Percentiles rank a stretch among this genome's conserved stretches.
phyloP scores from a whole-genome alignment of 2,329 filamentous ascomycete genomes.

The Xylaria sp. region DNA sequence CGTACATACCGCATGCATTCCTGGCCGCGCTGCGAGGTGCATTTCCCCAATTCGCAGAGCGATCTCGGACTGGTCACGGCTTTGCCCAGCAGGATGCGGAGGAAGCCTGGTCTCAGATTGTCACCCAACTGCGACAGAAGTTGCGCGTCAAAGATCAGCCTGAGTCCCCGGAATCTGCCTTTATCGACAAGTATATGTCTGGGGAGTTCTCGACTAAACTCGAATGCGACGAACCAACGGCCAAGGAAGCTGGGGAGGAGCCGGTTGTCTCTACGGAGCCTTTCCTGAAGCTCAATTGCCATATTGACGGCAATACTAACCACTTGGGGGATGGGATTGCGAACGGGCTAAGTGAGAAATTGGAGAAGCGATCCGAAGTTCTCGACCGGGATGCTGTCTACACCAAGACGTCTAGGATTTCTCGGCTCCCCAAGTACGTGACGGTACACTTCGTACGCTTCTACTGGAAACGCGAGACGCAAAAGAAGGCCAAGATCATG shows the following conservation, averaged over 20 bases:
- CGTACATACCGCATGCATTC: constrained; percentile 83
- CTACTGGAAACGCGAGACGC: constrained; percentile 93
- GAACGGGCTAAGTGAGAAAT: constrained; percentile 79
- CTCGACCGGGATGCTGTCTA: constrained; percentile 81
- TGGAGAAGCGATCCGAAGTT: constrained; percentile 84
- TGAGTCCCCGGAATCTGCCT: constrained; percentile 61
- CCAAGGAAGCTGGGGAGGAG: constrained; percentile 74
- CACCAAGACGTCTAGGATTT: constrained; percentile 88
- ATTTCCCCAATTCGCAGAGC: constrained; percentile 93
- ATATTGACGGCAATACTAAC: constrained; percentile 86
- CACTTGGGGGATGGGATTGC: constrained; percentile 88
- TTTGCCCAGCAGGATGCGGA: constrained; percentile 99
- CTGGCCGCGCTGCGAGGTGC: constrained; percentile 75
- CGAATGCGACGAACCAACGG: constrained; percentile 80
- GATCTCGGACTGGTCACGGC: constrained; percentile 76
- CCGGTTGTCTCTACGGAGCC: constrained; percentile 67
- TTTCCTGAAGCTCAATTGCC: constrained; percentile 94
- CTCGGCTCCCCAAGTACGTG: constrained; percentile 89
- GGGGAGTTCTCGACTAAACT: constrained; percentile 79
- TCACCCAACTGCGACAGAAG: constrained; percentile 79
- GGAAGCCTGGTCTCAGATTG: constrained; percentile 96
- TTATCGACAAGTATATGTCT: constrained; percentile 88
- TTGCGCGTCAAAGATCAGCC: constrained; percentile 64
- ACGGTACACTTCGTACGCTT: constrained; percentile 98
- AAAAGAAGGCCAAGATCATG: constrained; percentile 99